Base-by-base conservation (phyloP, 768 basidiomycete genomes). In the Kwoniella mangroviensis region DNA sequence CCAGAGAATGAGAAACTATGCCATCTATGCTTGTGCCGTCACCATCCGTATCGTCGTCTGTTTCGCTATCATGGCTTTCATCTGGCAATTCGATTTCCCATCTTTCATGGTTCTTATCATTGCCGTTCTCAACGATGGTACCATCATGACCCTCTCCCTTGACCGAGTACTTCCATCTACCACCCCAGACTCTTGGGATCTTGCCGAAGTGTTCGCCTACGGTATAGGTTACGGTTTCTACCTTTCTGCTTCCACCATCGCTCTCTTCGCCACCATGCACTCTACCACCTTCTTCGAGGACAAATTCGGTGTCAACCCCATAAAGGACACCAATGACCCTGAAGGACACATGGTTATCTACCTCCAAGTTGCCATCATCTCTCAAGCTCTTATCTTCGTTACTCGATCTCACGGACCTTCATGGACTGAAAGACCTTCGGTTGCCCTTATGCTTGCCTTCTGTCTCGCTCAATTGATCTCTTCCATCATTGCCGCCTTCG, bases 51-150 rank as follows among this genome's bases (percentile, higher is more conserved):
- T 98, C 84, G 95, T 98, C 75, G 92, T 97, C 75, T 96, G 92
- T 85, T 98, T 98, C 85, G 90, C 94, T 71, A 90, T 97, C 86
- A 87, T 98, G 82, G 92, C 93, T 54, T 98, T 98, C 84, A 90
- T 90, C 43, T 98, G 94, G 90, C 89, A 90, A 87, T 94, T 96
- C 85, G 92, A 97, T 84, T 98, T 98, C 93, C 96, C 96, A 75
- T 94, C 96, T 13, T 98, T 98, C 89, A 98, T 98, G 96, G 90
- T 98, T 76, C 91, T 98, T 83, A 93, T 98, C 84, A 94, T 98
- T 75, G 96, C 96, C 68, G 88, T 98, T 45, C 86, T 97, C 76
- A 98, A 98, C 84, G 96, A 98, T 82, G 96, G 96, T 82, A 98
- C 96, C 72, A 98, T 98, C 88, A 97, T 98, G 94, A 98, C 96